phyloP scores from a whole-genome alignment of 208 protist genomes.

The Phytomonas francai region DNA sequence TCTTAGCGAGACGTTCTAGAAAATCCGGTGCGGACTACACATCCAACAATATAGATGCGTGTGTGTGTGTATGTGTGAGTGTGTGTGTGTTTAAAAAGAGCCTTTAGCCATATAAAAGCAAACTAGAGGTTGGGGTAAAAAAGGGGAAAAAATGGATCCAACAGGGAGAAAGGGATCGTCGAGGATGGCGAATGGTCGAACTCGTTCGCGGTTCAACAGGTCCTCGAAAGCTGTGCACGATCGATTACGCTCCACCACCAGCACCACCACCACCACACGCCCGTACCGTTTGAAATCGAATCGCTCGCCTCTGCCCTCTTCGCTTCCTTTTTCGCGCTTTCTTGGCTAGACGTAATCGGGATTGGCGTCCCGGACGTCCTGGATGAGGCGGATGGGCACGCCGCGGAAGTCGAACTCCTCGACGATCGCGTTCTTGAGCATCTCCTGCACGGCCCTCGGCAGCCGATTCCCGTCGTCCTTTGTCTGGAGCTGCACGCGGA shows the following conservation, averaged over 20 bases:
- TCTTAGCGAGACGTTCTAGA: neutral
- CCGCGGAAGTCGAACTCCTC: conserved; percentile 89
- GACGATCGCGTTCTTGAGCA: conserved; percentile 89
- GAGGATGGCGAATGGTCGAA: too few species aligned
- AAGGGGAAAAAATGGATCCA: too few species aligned
- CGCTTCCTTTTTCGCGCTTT: neutral
- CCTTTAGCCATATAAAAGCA: neutral
- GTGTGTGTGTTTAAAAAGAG: conserved; percentile 2
- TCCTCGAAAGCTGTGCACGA: too few species aligned
- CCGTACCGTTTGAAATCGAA: too few species aligned
- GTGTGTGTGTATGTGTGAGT: conserved; percentile 1
- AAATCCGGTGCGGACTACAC: neutral
- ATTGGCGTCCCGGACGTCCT: conserved; percentile 85
- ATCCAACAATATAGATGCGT: neutral
- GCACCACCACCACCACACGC: too few species aligned
- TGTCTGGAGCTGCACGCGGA: conserved; percentile 84
- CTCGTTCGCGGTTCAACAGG: too few species aligned
- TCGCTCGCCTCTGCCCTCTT: too few species aligned
- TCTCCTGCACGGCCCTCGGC: conserved; percentile 72
- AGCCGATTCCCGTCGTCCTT: conserved; percentile 78
- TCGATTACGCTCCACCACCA: too few species aligned
- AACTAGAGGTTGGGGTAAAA: too few species aligned
- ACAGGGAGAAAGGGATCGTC: too few species aligned
- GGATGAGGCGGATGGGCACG: conserved; percentile 82
- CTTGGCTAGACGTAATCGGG: conserved; percentile 80